Conservation (phyloP, 495 filamentous ascomycete species). For the Paragyromitra xinjiangensis region DNA sequence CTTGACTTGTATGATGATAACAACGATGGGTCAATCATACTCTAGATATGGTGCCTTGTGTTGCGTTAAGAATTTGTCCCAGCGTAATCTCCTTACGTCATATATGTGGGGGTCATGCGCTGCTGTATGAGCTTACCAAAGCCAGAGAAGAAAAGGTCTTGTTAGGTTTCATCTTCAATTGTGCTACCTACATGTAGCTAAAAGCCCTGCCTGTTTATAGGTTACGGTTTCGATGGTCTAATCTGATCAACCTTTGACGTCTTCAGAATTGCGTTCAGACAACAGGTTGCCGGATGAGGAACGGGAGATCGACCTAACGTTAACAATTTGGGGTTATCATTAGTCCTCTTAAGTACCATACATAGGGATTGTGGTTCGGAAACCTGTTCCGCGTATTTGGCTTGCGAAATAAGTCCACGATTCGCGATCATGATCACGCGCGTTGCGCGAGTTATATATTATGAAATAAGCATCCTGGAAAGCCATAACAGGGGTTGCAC, state of each 20-base stretch:
- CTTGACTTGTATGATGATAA: neutral
- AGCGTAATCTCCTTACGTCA: conserved; percentile 16
- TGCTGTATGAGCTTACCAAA: neutral
- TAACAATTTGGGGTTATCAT: neutral
- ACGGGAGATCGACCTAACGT: neutral
- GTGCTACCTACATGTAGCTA: neutral
- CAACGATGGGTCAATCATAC: neutral
- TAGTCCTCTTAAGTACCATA: neutral
- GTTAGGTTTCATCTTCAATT: neutral
- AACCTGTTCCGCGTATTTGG: conserved; percentile 7
- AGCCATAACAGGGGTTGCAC: neutral
- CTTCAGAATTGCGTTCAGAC: neutral
- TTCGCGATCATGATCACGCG: neutral
- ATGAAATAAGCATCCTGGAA: neutral
- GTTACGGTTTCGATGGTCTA: neutral
- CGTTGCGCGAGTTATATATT: conserved; percentile 6
- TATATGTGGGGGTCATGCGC: conserved; percentile 2
- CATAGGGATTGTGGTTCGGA: neutral
- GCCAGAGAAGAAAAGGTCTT: neutral
- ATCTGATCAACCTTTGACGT: neutral
- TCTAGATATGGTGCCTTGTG: no score
- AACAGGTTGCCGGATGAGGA: neutral
- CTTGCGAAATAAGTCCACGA: conserved; percentile 1
- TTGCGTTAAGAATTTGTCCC: no score
- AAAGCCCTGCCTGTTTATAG: neutral